A percentile compares a stretch with the other conserved stretches of the same genome.
phyloP scores from a whole-genome alignment of 176 grass and related monocot species.

The Rhynchospora tenuis region DNA sequence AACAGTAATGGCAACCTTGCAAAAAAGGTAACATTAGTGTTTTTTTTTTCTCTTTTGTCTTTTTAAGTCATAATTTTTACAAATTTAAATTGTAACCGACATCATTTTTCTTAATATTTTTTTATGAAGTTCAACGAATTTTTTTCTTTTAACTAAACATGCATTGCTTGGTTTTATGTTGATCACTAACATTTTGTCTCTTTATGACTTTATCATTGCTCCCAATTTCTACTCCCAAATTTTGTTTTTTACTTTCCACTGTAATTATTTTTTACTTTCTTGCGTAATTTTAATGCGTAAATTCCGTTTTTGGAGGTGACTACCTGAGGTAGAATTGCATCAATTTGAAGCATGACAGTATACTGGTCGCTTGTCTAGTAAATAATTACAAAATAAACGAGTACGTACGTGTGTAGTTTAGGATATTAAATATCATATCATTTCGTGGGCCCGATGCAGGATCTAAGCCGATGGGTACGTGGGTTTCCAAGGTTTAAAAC shows the following conservation, averaged over 20 bases:
- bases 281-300: background rate
- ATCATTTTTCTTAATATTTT: too few relatives aligned
- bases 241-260: too few relatives aligned
- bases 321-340: background rate
- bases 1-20: background rate
- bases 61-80: too few relatives aligned
- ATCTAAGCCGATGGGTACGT: background rate
- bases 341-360: background rate
- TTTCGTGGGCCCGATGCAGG: background rate
- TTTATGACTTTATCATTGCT: too few relatives aligned
- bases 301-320: background rate
- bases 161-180: too few relatives aligned
- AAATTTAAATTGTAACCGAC: too few relatives aligned
- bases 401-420: background rate
- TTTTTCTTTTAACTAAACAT: too few relatives aligned
- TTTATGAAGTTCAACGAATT: too few relatives aligned
- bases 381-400: background rate
- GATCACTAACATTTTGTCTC: too few relatives aligned
- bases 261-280: too few relatives aligned
- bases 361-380: background rate
- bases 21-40: background rate
- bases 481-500: background rate
- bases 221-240: too few relatives aligned
- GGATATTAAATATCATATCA: background rate
- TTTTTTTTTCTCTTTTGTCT: too few relatives aligned